A percentile compares a stretch with the other conserved stretches of the same genome.
These are phyloP conservation scores for Stereum hirsutum DNA, from an alignment of 1,284 basidiomycete genomes.

Conservation along the genomic window DNA sequence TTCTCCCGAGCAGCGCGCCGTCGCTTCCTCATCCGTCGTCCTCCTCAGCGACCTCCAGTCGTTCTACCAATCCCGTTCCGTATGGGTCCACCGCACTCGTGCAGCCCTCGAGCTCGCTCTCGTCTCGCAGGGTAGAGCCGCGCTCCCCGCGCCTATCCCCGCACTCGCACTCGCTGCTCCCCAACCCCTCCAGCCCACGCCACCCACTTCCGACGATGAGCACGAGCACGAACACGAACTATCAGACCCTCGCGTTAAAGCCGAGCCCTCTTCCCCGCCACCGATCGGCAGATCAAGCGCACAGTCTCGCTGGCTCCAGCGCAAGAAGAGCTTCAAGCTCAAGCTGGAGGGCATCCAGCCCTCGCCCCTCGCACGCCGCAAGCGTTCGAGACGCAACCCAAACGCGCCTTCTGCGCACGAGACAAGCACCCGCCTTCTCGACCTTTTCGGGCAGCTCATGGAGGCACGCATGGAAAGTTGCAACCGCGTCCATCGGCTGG, in stretches of 20 bases:
- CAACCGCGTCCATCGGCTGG: conserved; percentile 48
- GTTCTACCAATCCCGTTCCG: conserved; percentile 59
- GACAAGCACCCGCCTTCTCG: conserved; percentile 44
- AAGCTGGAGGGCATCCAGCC: conserved; percentile 34
- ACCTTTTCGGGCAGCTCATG: conserved; percentile 63
- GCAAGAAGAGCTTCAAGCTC: conserved; percentile 39
- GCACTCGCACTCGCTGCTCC: conserved; percentile 16
- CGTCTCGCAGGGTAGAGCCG: conserved; percentile 19
- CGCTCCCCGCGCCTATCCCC: conserved; percentile 19
- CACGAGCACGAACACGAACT: no score
- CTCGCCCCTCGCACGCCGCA: conserved; percentile 18
- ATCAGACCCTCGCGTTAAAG: conserved; percentile 16
- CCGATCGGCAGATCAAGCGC: conserved; percentile 13
- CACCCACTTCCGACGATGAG: conserved; percentile 11
- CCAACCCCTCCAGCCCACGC: conserved; percentile 15
- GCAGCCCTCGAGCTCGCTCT: conserved; percentile 24
- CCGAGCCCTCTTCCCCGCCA: conserved; percentile 17
- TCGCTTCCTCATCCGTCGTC: conserved; percentile 33
- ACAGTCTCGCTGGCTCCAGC: conserved; percentile 31
- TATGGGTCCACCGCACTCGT: conserved; percentile 49
- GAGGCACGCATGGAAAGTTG: conserved; percentile 69
- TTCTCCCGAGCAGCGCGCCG: conserved; percentile 15
- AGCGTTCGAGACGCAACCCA: conserved; percentile 13
- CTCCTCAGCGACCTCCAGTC: conserved; percentile 53
- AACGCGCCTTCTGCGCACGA: conserved; percentile 27